Conservation (phyloP, 73 alveolate species). For the Tetrahymena borealis region DNA sequence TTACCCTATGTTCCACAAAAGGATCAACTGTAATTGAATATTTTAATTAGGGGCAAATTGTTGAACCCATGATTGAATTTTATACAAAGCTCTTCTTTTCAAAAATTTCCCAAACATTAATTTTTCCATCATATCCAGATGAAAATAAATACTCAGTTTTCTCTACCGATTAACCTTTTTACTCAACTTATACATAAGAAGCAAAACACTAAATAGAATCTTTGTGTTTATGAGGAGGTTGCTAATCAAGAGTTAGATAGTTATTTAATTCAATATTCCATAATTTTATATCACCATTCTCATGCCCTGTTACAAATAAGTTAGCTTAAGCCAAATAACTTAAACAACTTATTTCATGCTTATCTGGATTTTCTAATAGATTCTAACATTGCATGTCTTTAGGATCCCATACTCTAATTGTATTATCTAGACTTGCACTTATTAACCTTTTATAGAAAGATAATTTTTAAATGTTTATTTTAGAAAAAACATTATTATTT, state of each 20-base stretch:
- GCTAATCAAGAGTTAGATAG: slow-evolving; percentile 56
- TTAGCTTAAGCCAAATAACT: slow-evolving; percentile 67
- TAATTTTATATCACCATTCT: slow-evolving; percentile 70
- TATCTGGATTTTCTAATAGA: slow-evolving; percentile 64
- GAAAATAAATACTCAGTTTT: slow-evolving; percentile 60
- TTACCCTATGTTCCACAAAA: not conserved
- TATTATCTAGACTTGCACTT: slow-evolving; percentile 72
- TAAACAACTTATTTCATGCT: slow-evolving; percentile 74
- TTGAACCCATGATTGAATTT: slow-evolving; percentile 40
- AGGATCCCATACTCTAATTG: slow-evolving; percentile 89
- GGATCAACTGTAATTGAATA: slow-evolving; percentile 22
- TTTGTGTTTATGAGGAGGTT: slow-evolving; percentile 46
- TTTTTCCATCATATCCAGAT: slow-evolving; percentile 80
- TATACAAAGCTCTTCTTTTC: slow-evolving; percentile 45
- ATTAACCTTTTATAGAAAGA: slow-evolving; percentile 20
- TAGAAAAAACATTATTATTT: not conserved
- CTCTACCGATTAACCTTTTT: not conserved
- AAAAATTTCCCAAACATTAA: slow-evolving; percentile 83
- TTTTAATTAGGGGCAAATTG: slow-evolving; percentile 64
- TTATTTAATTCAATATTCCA: slow-evolving; percentile 80
- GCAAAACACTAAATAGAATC: slow-evolving; percentile 68
- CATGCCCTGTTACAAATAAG: slow-evolving; percentile 88
- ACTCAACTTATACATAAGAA: slow-evolving; percentile 53
- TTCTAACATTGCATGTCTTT: slow-evolving; percentile 63
- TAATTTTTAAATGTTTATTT: slow-evolving; percentile 25